Evolutionary conservation across 495 filamentous ascomycete genomes (phyloP), one percentile per base, ranked within the genome.

Genomic region (Hypoxylon lienhwacheense): DNA sequence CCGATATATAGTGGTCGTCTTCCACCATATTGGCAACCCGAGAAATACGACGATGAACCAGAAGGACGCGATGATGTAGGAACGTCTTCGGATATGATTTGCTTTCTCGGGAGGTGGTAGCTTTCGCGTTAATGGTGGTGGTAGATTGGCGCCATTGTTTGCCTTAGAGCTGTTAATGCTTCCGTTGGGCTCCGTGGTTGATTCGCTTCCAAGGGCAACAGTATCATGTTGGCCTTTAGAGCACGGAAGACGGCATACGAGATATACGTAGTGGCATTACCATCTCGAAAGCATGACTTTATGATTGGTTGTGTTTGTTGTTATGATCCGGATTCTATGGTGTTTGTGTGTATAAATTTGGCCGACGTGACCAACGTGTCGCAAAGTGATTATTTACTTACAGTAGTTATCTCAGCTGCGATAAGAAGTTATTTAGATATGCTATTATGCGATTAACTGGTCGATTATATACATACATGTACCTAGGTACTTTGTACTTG

Each of bases 21-120:
- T 84, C 84, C 89, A 90, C 93, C 93, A 98, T 84, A 96, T 85
- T 58, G 93, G 93, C 53, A 97, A 71, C 12, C 93, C 95, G 12
- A 97, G 75, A 24, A 87, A 81, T 17, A 95, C 66, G 8, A 95
- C 89, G 11, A 96, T 84, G 14, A 81, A 75, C 95, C 93, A 97
- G 64, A 97, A 97, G 4, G 93, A 91, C 41, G 88, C 69, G 60
- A 98, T 85, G 35, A 97, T 87, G 45, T 72, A 76, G 43, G 80
- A 79, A 40, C 91, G 85, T 33, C 81, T 78, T 62, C 79, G 80
- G 15, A 88, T 73, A 42, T 84, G 83, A 52, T 85, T 82, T 29
- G 78, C 69, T 44, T 82, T 84, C 70, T 96, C 91, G 37, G 90
- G 85, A 37, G 91, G 85, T 10, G 90, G 89, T 40, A 69, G 61